Conservation (phyloP, 169 alveolate species). For the Amoebophrya sp. region DNA sequence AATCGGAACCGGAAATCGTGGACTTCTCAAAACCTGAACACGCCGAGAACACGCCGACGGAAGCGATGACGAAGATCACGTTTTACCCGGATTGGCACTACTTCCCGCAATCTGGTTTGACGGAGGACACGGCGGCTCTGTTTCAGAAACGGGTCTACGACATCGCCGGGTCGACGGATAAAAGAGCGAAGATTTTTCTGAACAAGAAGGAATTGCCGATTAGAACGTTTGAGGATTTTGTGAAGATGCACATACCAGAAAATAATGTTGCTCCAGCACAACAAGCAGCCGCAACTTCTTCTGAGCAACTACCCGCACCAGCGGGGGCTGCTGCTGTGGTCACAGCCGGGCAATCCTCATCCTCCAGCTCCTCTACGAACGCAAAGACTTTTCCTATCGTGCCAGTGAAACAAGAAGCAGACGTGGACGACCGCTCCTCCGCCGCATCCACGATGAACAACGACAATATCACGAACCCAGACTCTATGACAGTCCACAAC, state of each 20-base stretch:
- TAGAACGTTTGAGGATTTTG: conserved; percentile 81
- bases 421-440: no score
- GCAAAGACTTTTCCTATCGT: no score
- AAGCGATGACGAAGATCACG: conserved; percentile 59
- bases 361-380: no score
- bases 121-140: conserved; percentile 55
- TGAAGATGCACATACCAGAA: conserved; percentile 68
- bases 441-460: no score
- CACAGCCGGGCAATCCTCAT: no score
- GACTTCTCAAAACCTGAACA: background rate
- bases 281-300: background rate
- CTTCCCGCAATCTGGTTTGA: background rate
- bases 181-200: conserved; percentile 71
- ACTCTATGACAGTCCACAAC: no score
- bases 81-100: conserved; percentile 84
- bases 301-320: conserved; percentile 5
- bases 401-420: no score
- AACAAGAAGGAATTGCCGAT: conserved; percentile 73
- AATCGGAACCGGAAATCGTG: background rate
- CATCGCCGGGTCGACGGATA: conserved; percentile 88
- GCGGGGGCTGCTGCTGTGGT: no score
- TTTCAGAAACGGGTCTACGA: conserved; percentile 93
- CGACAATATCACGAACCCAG: no score
- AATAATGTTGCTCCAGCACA: background rate
- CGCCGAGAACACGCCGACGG: background rate